Conservation (phyloP, 352 stramenopile species). For the Thalassiosira mediterranea region DNA sequence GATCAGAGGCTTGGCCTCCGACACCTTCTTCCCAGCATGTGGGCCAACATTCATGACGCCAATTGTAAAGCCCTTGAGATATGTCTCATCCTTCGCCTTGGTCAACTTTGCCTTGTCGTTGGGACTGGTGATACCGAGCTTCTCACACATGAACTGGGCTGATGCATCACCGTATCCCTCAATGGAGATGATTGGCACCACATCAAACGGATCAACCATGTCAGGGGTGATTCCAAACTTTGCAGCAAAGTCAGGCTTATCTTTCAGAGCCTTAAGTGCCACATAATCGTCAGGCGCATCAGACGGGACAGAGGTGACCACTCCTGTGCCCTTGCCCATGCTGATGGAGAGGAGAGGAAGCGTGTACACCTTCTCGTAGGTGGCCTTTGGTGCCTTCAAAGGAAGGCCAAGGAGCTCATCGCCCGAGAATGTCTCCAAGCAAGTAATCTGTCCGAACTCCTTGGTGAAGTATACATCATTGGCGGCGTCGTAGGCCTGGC, state of each 20-base stretch:
- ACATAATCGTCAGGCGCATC: slow-evolving; percentile 99
- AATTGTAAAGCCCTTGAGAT: slow-evolving; percentile 99
- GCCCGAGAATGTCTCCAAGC: slow-evolving; percentile 90
- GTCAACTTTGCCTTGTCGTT: slow-evolving; percentile 99
- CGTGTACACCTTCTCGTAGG: slow-evolving; percentile 99
- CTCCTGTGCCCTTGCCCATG: slow-evolving; percentile 98
- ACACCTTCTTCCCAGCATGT: slow-evolving; percentile 94
- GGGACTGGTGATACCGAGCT: slow-evolving; percentile 97
- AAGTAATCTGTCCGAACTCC: slow-evolving; percentile 84
- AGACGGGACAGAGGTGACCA: slow-evolving; percentile 98
- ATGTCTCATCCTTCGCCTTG: slow-evolving; percentile 95
- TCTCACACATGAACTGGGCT: slow-evolving; percentile 93
- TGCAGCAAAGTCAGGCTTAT: slow-evolving; percentile 96
- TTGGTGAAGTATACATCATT: slow-evolving; percentile 77
- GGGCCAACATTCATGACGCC: slow-evolving; percentile 96
- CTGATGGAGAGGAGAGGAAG: slow-evolving; percentile 99
- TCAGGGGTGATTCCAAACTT: slow-evolving; percentile 98
- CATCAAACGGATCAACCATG: slow-evolving; percentile 97
- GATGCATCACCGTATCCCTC: slow-evolving; percentile 96
- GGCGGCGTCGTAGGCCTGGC: slow-evolving; percentile 88
- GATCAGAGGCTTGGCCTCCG: slow-evolving; percentile 96
- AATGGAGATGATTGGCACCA: slow-evolving; percentile 99
- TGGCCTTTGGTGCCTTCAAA: slow-evolving; percentile 93
- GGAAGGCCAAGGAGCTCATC: slow-evolving; percentile 96
- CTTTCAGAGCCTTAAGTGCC: slow-evolving; percentile 97